Percentiles rank a stretch among this genome's conserved stretches.
phyloP scores from a whole-genome alignment of 148 eudicot species.

The Arctostaphylos glauca region DNA sequence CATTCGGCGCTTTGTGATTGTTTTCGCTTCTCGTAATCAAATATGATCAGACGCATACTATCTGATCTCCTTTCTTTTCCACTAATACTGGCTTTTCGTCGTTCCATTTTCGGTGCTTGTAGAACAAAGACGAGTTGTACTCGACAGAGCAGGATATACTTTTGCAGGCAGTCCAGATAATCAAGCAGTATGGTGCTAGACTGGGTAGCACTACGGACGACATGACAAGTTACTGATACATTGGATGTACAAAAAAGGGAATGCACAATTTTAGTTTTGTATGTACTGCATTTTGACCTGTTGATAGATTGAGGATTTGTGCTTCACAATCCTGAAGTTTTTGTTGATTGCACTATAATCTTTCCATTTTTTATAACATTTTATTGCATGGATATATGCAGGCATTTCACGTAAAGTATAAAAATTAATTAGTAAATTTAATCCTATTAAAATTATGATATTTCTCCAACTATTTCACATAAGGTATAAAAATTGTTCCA shows the following conservation, averaged over 20 bases:
- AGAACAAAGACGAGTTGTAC: slow-evolving; percentile 72
- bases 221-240: background rate
- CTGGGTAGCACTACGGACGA: slow-evolving; percentile 13
- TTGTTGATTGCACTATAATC: background rate
- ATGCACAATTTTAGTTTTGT: background rate
- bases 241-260: background rate
- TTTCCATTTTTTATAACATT: background rate
- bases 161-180: slow-evolving; percentile 65
- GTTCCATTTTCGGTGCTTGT: slow-evolving; percentile 17
- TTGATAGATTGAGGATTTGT: background rate
- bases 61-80: background rate
- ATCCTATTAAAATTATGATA: no score
- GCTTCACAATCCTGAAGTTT: background rate
- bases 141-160: slow-evolving; percentile 77
- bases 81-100: background rate
- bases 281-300: background rate
- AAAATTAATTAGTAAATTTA: no score
- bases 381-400: background rate
- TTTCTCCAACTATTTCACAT: no score
- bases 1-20: background rate
- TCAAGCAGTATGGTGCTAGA: slow-evolving; percentile 72
- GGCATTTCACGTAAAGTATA: no score
- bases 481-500: no score
- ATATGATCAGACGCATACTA: background rate
- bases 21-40: background rate